Conservation (phyloP, 768 basidiomycete species). For the Tubosaeta sp. region DNA sequence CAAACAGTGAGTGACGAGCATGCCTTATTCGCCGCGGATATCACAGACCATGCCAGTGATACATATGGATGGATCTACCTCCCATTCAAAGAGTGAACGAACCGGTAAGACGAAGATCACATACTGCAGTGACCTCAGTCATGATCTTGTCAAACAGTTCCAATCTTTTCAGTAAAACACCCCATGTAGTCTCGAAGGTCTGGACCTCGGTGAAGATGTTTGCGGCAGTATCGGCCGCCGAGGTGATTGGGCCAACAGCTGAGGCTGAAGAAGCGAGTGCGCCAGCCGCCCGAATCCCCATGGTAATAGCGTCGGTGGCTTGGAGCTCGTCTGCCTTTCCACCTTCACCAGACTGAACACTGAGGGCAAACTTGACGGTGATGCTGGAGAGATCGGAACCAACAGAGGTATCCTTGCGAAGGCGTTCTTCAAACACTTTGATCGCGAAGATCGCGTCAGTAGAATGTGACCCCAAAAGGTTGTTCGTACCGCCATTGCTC, state of each 20-base stretch:
- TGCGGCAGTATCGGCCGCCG: background rate
- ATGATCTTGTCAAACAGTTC: background rate
- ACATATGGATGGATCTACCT: background rate
- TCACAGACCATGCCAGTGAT: background rate
- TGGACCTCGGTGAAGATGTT: background rate
- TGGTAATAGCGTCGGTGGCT: background rate
- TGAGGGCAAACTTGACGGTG: background rate
- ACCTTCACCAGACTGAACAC: background rate
- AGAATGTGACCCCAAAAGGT: background rate
- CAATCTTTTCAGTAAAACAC: background rate
- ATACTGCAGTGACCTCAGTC: background rate
- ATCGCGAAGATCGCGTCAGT: background rate
- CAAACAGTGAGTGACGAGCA: background rate
- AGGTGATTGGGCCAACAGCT: background rate
- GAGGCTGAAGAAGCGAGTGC: background rate
- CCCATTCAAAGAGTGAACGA: background rate
- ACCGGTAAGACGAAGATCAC: background rate
- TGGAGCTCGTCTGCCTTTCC: background rate
- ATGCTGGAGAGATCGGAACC: background rate
- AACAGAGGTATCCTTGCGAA: background rate
- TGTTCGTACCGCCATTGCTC: background rate
- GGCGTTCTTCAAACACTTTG: background rate
- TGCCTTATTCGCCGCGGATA: background rate
- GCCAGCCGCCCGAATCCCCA: background rate
- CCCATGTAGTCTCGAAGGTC: background rate